Base-by-base conservation (phyloP, 129 eudicot species). In the Deinandra increscens region DNA sequence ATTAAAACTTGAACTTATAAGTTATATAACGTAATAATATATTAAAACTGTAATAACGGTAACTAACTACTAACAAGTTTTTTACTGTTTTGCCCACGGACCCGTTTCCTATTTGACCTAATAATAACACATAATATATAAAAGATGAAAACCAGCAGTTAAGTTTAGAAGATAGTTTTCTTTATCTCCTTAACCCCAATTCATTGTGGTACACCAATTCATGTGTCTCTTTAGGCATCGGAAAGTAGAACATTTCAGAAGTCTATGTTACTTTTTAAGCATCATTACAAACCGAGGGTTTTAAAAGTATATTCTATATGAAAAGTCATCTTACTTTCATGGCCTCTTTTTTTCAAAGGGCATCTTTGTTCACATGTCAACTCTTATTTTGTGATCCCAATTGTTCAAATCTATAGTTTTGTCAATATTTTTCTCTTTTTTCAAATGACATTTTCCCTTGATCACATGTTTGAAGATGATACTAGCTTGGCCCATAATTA, bases 291-390 rank as follows among this genome's bases (percentile, higher is more conserved):
- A 50, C 46, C 39, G 50, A 49, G 11, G 43, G 72, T n/a, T 51
- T 23, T 64, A 18, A 41, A 64, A 5, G 9, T 45, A 15, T 36
- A 38, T 54, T 38, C 15, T 51, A 17, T 62, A 49, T 68, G 43
- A 33, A 61, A 76, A 67, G 63, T 45, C 64, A 36, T 26, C 13
- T 59, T 19, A 37, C 17, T 66, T 36, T 67, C 31, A 66, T 43
- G 39, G 67, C 73, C 41, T 54, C 73, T 39, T 73, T 55, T 75
- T 31, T 46, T 20, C 31, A 70, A 58, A 70, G 56, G 37, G 26
- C 75, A 26, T 37, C 56, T n/a, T 41, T 56, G 26, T 9, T 46
- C 45, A 29, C n/a, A 22, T 31, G 44, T 33, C 48, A 31, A 43
- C 60, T 43, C 67, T 58, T 48, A 14, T 48, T 51, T 8, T 53